These are phyloP conservation scores for Xylariales sp. DNA, from an alignment of 2,329 filamentous ascomycete species.

Conservation along the genomic window DNA sequence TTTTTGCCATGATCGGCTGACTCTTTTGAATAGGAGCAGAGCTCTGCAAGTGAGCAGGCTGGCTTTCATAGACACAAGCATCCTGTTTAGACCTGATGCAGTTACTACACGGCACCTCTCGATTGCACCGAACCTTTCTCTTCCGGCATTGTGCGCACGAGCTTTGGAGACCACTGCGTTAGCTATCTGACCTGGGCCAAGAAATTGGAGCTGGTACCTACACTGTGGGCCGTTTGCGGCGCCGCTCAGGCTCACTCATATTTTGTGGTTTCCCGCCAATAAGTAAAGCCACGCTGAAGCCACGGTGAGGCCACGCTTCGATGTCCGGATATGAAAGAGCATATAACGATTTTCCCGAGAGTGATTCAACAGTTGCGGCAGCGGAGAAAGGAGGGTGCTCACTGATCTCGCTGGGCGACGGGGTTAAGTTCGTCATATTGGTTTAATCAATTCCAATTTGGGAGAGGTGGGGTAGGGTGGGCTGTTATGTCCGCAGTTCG, in stretches of 20 bases:
- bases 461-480: too few relatives aligned
- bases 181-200: background rate
- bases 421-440: too few relatives aligned
- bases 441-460: too few relatives aligned
- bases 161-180: background rate
- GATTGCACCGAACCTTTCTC: conserved; percentile 58
- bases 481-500: too few relatives aligned
- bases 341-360: background rate
- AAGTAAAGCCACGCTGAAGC: too few relatives aligned
- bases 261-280: background rate
- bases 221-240: background rate
- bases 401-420: too few relatives aligned
- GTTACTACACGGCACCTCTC: conserved; percentile 52
- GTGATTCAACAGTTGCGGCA: too few relatives aligned
- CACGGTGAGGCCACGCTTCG: too few relatives aligned
- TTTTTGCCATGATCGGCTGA: background rate
- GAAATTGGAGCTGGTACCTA: background rate
- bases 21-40: conserved; percentile 2
- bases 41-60: conserved; percentile 12
- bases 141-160: conserved; percentile 44
- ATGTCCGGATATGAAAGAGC: background rate
- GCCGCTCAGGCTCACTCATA: background rate
- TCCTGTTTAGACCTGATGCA: conserved; percentile 49
- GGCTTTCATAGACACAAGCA: conserved; percentile 40
- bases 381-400: too few relatives aligned